These are phyloP conservation scores for Leucaena leucocephala DNA, from an alignment of 306 rosid species.

Conservation along the genomic window DNA sequence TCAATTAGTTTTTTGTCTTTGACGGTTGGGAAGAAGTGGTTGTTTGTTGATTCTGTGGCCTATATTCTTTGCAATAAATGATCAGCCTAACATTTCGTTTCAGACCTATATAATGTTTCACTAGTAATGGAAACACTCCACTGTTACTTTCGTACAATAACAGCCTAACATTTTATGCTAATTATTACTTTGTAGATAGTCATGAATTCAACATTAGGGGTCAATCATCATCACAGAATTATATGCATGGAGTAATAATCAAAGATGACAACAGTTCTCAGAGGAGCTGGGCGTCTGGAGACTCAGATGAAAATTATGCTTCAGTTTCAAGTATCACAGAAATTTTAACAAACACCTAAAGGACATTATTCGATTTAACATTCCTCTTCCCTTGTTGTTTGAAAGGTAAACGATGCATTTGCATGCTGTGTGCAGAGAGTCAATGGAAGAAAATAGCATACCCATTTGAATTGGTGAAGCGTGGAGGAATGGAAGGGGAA, in stretches of 20 bases:
- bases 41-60: background rate
- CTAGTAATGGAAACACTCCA: background rate
- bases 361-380: background rate
- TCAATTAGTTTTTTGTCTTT: constrained; percentile 1
- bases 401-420: constrained; percentile 5
- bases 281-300: constrained; percentile 38
- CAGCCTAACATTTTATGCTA: background rate
- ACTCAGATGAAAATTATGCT: constrained; percentile 41
- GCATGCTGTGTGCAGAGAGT: constrained; percentile 33
- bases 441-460: constrained; percentile 47
- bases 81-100: constrained; percentile 22
- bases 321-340: constrained; percentile 42
- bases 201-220: constrained; percentile 31
- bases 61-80: constrained; percentile 35
- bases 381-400: background rate
- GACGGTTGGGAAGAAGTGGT: background rate
- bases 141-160: background rate
- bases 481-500: constrained; percentile 58
- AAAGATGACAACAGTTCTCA: constrained; percentile 29
- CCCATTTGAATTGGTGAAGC: constrained; percentile 59
- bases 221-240: constrained; percentile 41
- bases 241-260: constrained; percentile 30
- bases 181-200: constrained; percentile 36
- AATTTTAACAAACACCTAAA: background rate
- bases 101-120: background rate